Percentiles rank a stretch among this genome's conserved stretches.
phyloP scores from a whole-genome alignment of 495 filamentous ascomycete genomes.

The Tuber umbilicatum region DNA sequence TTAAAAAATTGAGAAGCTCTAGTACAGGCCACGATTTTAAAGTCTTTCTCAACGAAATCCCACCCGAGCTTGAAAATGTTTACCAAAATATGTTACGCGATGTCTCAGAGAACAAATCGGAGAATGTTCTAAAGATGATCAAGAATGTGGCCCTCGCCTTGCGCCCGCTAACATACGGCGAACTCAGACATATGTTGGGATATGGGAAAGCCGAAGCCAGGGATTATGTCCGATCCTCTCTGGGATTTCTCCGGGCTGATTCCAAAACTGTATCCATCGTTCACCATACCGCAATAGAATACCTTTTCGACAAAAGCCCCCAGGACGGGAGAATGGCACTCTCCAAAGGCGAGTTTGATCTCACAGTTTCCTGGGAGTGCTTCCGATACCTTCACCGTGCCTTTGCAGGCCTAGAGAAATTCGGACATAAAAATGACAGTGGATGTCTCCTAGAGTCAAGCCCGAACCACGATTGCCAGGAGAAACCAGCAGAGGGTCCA shows the following conservation, averaged over 20 bases:
- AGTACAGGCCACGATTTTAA: neutral
- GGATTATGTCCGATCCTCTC: neutral
- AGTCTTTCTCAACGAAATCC: neutral
- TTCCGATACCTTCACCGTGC: neutral
- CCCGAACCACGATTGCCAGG: rapidly evolving
- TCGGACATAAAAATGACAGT: rapidly evolving
- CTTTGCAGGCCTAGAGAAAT: neutral
- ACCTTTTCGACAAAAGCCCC: neutral
- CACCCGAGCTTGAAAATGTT: neutral
- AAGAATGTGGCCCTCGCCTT: neutral
- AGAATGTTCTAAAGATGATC: neutral
- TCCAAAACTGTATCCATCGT: neutral
- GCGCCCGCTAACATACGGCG: neutral
- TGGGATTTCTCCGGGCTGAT: neutral
- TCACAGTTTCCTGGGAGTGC: neutral
- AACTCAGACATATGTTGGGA: neutral
- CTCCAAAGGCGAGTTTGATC: neutral
- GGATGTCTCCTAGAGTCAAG: rapidly evolving
- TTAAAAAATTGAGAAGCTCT: neutral
- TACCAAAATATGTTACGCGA: neutral
- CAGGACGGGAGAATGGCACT: rapidly evolving
- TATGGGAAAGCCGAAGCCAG: too few species aligned
- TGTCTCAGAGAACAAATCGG: neutral
- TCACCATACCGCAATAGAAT: neutral
- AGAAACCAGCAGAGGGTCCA: neutral